phyloP scores from a whole-genome alignment of 1,139 yeast genomes.

The Zygosaccharomyces sapae region DNA sequence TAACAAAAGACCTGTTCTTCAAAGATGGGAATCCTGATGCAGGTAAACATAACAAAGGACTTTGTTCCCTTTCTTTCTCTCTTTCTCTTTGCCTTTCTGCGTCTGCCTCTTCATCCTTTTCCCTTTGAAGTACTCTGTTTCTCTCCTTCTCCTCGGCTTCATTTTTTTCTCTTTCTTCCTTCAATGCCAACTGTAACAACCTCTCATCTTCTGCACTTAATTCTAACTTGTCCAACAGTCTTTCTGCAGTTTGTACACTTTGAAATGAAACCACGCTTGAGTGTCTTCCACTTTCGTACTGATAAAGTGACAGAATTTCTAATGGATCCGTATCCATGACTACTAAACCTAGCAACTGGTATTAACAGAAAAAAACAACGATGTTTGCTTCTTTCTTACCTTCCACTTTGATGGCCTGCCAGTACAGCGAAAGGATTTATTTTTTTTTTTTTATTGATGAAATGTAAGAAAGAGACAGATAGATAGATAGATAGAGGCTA shows the following conservation, averaged over 20 bases:
- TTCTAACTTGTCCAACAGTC: constrained; percentile 34
- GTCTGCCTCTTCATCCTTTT: background rate
- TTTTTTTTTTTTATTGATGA: no score
- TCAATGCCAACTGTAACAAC: constrained; percentile 26
- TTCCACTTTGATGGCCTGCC: background rate
- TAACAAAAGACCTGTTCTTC: constrained; percentile 14
- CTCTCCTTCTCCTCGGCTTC: background rate
- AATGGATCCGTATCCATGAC: constrained; percentile 3
- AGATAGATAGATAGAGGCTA: background rate
- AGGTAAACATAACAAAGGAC: constrained; percentile 29
- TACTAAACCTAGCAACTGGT: background rate
- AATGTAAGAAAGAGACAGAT: no score
- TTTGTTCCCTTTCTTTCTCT: constrained; percentile 4
- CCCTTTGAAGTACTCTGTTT: background rate
- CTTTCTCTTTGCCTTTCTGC: background rate
- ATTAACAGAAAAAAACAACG: background rate
- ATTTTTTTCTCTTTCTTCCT: constrained; percentile 22
- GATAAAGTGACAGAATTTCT: constrained; percentile 5
- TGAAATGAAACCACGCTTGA: constrained; percentile 30
- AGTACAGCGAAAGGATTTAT: background rate
- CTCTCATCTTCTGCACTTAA: constrained; percentile 34
- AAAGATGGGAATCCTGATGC: constrained; percentile 35
- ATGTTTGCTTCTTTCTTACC: background rate
- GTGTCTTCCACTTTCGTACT: constrained; percentile 7
- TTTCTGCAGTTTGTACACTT: constrained; percentile 30